phyloP scores from a whole-genome alignment of 805 yeast genomes.

The Brettanomyces naardenensis region DNA sequence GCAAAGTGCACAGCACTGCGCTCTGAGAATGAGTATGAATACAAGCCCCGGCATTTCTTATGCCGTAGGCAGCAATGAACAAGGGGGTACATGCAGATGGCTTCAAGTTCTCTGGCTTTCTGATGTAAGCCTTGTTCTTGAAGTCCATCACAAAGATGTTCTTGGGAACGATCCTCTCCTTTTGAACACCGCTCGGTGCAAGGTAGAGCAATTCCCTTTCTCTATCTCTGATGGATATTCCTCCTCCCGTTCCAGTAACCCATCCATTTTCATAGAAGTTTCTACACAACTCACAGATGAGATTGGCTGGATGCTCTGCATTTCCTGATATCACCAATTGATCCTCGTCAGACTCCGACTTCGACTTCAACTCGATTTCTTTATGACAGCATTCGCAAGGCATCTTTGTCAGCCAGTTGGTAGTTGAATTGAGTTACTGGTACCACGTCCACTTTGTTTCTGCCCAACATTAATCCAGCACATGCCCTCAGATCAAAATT shows the following conservation, averaged over 20 bases:
- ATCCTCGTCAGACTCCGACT: slow-evolving; percentile 7
- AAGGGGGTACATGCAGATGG: slow-evolving; percentile 95
- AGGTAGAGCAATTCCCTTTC: slow-evolving; percentile 45
- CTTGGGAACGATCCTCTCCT: slow-evolving; percentile 75
- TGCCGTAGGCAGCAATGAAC: slow-evolving; percentile 59
- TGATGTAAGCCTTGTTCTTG: slow-evolving; percentile 41
- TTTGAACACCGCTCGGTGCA: slow-evolving; percentile 96
- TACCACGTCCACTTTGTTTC: too few relatives aligned
- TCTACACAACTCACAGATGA: slow-evolving; percentile 75
- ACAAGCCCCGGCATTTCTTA: slow-evolving; percentile 80
- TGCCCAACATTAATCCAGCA: too few relatives aligned
- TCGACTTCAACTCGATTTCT: too few relatives aligned
- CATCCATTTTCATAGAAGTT: slow-evolving; percentile 74
- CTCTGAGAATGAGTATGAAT: slow-evolving; percentile 90
- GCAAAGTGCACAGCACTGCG: slow-evolving; percentile 73
- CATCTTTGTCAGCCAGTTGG: too few relatives aligned
- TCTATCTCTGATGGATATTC: slow-evolving; percentile 65
- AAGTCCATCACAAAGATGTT: slow-evolving; percentile 73
- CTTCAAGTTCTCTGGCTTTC: slow-evolving; percentile 59
- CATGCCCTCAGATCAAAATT: too few relatives aligned
- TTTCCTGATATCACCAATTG: slow-evolving; percentile 15
- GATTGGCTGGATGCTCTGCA: slow-evolving; percentile 64
- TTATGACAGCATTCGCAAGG: too few relatives aligned
- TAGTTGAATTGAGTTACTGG: too few relatives aligned
- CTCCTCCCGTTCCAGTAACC: slow-evolving; percentile 97